phyloP scores from a whole-genome alignment of 1,284 basidiomycete species.

The Volvariella volvacea region DNA sequence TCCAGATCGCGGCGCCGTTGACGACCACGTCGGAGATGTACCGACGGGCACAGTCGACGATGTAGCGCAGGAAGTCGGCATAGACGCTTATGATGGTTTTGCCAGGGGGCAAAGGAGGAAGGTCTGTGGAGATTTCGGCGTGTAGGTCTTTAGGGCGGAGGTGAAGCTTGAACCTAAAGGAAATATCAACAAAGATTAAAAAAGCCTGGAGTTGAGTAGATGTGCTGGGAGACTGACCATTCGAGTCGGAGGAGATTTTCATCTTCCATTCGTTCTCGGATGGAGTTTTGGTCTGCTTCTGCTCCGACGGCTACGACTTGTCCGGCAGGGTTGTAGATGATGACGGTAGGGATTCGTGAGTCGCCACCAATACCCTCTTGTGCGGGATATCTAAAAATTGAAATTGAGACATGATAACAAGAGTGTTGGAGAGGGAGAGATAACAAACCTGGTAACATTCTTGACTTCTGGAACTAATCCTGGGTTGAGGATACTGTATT shows the following conservation, averaged over 20 bases:
- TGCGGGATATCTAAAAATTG: neutral
- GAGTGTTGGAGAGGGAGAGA: neutral
- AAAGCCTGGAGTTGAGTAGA: no score
- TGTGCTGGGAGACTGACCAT: neutral
- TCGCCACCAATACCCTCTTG: neutral
- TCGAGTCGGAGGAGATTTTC: neutral
- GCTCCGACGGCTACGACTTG: slow-evolving; percentile 1
- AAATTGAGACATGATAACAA: no score
- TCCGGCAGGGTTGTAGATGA: neutral
- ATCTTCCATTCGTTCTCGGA: neutral
- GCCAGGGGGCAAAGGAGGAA: neutral
- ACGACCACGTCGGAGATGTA: slow-evolving; percentile 7
- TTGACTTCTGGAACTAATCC: neutral
- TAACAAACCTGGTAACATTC: neutral
- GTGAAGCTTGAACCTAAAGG: slow-evolving; percentile 12
- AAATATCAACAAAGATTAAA: no score
- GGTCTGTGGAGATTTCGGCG: neutral
- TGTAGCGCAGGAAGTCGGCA: slow-evolving; percentile 5
- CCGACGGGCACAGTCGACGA: slow-evolving; percentile 2
- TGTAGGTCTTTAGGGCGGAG: slow-evolving; percentile 7
- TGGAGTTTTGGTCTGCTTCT: neutral
- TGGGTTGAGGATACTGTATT: neutral
- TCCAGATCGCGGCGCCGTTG: slow-evolving; percentile 3
- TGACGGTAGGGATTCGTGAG: neutral
- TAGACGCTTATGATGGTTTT: neutral